Evolutionary conservation across 1,284 basidiomycete species (phyloP).

Genomic region (Stereum hirsutum): DNA sequence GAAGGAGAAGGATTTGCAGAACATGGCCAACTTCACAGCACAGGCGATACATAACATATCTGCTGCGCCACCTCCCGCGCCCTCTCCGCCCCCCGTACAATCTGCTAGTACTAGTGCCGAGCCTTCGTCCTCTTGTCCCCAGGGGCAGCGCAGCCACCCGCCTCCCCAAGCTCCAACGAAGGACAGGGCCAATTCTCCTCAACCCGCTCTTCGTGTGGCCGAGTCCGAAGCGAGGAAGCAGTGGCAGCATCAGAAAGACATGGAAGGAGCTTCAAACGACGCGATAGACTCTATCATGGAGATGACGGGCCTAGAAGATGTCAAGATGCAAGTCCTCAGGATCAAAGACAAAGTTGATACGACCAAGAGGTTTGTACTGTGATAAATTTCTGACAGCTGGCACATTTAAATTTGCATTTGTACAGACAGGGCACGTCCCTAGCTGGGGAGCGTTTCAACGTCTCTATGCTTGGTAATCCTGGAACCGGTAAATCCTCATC

Average conservation of each 20-base stretch:
- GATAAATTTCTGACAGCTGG: too few relatives aligned
- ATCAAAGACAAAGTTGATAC: constrained; percentile 24
- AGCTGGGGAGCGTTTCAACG: constrained; percentile 21
- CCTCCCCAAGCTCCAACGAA: not conserved
- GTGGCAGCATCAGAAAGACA: constrained; percentile 21
- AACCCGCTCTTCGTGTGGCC: too few relatives aligned
- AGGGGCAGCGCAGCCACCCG: not conserved
- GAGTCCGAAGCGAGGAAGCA: constrained; percentile 11
- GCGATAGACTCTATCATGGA: constrained; percentile 23
- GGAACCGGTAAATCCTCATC: constrained; percentile 19
- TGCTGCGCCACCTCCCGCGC: not conserved
- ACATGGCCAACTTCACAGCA: constrained; percentile 7
- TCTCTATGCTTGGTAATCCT: constrained; percentile 24
- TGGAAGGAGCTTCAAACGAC: constrained; percentile 18
- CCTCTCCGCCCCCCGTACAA: too few relatives aligned
- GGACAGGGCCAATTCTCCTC: not conserved
- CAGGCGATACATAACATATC: not conserved
- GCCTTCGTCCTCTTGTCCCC: not conserved
- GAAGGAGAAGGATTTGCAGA: constrained; percentile 24
- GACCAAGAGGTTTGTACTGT: too few relatives aligned
- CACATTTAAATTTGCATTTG: too few relatives aligned
- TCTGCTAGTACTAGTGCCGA: too few relatives aligned
- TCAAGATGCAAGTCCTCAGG: constrained; percentile 20
- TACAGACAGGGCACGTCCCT: constrained; percentile 17
- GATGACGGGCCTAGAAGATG: constrained; percentile 23